phyloP scores from a whole-genome alignment of 768 basidiomycete species.

The Podaxis sp. region DNA sequence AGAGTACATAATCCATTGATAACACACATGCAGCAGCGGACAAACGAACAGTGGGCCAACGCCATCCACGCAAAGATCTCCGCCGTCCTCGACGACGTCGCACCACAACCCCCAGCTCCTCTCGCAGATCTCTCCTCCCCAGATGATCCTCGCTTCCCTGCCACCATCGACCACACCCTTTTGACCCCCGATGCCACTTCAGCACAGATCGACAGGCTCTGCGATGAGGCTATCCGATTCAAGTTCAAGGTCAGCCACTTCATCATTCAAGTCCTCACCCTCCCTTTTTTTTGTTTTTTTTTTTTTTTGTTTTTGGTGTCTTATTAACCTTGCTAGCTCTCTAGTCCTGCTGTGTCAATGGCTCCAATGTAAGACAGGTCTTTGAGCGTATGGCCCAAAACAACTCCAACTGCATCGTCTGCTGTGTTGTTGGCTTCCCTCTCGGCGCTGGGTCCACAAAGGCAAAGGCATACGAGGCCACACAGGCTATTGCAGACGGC shows the following conservation, averaged over 20 bases:
- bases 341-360: constrained; percentile 52
- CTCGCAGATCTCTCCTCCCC: constrained; percentile 23
- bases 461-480: constrained; percentile 44
- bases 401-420: constrained; percentile 34
- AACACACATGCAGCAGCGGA: constrained; percentile 10
- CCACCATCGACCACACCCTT: constrained; percentile 44
- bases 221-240: constrained; percentile 42
- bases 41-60: constrained; percentile 29
- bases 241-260: constrained; percentile 38
- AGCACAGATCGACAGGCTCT: constrained; percentile 40
- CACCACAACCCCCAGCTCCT: constrained; percentile 3
- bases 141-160: constrained; percentile 28
- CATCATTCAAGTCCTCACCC: not conserved
- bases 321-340: not conserved
- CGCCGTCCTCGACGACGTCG: constrained; percentile 18
- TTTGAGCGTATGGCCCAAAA: constrained; percentile 30
- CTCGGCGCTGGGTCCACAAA: constrained; percentile 40
- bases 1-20: not conserved
- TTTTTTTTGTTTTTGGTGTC: not conserved
- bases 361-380: constrained; percentile 38
- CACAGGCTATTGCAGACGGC: constrained; percentile 39
- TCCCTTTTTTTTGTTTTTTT: not conserved
- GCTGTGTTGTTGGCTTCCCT: constrained; percentile 49
- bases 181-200: constrained; percentile 45
- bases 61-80: constrained; percentile 25